phyloP scores from a whole-genome alignment of 2,329 filamentous ascomycete species.

The Aplosporella prunicola region DNA sequence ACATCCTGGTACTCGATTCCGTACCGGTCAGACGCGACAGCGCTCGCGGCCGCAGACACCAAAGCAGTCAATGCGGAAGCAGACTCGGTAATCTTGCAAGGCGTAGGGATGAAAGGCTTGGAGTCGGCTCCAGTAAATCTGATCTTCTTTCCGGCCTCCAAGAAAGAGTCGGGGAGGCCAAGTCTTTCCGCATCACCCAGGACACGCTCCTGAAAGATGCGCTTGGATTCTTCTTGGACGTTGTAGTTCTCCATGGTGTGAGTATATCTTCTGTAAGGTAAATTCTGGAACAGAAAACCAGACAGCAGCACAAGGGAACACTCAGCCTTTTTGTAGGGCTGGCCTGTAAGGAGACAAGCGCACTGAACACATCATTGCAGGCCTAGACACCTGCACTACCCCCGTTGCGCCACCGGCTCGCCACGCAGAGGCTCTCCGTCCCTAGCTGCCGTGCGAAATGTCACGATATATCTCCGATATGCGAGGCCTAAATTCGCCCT shows the following conservation, averaged over 20 bases:
- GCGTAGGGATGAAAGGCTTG: slow-evolving; percentile 6
- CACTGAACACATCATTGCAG: no score
- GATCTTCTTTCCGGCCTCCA: slow-evolving; percentile 4
- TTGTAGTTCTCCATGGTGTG: slow-evolving; percentile 3
- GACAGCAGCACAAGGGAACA: no score
- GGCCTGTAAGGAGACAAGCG: no score
- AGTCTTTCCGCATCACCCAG: neutral
- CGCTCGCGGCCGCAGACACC: slow-evolving; percentile 6
- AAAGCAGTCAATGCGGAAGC: slow-evolving; percentile 4
- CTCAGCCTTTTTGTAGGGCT: no score
- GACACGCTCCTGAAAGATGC: slow-evolving; percentile 4
- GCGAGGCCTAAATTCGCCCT: no score
- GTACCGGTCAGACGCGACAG: slow-evolving; percentile 23
- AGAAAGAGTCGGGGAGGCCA: neutral
- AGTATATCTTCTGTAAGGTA: no score
- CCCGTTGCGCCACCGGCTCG: no score
- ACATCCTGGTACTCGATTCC: slow-evolving; percentile 29
- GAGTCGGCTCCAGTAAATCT: slow-evolving; percentile 6
- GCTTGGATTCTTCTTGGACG: slow-evolving; percentile 3
- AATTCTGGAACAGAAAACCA: no score
- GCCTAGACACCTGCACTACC: no score
- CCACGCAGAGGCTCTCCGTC: no score
- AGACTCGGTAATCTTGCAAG: slow-evolving; percentile 11
- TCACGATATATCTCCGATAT: no score
- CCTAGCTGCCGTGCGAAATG: no score